Percentiles rank a stretch among this genome's conserved stretches.
phyloP scores from a whole-genome alignment of 495 filamentous ascomycete species.

The Jackrogersella minutella region DNA sequence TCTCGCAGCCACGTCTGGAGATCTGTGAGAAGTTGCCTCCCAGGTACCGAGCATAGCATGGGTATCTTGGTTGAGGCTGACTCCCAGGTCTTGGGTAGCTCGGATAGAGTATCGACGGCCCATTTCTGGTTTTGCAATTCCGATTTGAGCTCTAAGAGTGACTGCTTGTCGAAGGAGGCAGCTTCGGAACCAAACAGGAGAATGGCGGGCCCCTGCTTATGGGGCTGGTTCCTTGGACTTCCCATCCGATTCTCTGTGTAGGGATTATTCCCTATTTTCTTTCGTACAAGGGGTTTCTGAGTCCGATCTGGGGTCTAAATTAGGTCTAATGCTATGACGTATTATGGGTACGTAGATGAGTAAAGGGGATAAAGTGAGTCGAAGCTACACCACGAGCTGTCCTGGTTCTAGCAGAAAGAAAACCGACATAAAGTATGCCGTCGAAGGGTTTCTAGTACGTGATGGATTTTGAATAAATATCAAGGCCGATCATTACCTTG shows the following conservation, averaged over 20 bases:
- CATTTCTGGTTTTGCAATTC: neutral
- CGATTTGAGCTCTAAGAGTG: neutral
- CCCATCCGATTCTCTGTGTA: neutral
- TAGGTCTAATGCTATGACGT: neutral
- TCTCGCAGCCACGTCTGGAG: neutral
- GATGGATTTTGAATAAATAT: neutral
- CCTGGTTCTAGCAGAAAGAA: neutral
- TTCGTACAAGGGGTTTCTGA: neutral
- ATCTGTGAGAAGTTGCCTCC: neutral
- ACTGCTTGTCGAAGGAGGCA: neutral
- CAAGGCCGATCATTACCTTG: neutral
- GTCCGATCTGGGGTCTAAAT: neutral
- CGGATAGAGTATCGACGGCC: neutral
- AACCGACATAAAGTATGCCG: neutral
- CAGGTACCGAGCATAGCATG: neutral
- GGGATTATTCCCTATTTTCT: neutral
- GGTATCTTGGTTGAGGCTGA: neutral
- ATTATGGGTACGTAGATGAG: neutral
- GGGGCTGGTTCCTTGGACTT: neutral
- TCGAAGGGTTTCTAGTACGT: neutral
- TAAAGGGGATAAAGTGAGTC: neutral
- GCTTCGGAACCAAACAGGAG: conserved; percentile 1
- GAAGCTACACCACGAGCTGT: neutral
- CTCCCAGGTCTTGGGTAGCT: neutral
- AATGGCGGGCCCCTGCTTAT: neutral